Conservation (phyloP, 73 alveolate species). For the Loxodes magnus region DNA sequence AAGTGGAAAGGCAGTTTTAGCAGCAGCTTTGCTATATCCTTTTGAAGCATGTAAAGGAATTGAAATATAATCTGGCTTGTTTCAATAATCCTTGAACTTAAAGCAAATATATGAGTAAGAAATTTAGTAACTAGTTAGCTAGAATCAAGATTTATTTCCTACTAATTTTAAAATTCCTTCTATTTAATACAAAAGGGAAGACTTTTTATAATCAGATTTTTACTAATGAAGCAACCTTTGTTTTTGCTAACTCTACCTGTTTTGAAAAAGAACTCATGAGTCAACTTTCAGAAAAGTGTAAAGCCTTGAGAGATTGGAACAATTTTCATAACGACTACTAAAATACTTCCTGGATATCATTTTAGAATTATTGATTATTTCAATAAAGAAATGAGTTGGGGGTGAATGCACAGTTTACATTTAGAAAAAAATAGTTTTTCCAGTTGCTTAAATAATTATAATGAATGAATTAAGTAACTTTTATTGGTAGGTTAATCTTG, state of each 20-base stretch:
- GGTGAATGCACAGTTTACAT: conserved; percentile 77
- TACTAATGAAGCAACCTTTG: conserved; percentile 68
- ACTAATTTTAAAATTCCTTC: conserved; percentile 22
- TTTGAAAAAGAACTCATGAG: conserved; percentile 62
- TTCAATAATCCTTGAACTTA: conserved; percentile 13
- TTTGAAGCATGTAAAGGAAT: conserved; percentile 73
- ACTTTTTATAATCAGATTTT: conserved; percentile 58
- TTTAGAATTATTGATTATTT: conserved; percentile 56
- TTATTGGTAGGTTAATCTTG: too few species aligned
- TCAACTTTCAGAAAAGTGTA: conserved; percentile 53
- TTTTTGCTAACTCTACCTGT: conserved; percentile 86
- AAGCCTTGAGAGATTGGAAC: conserved; percentile 43
- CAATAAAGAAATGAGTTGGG: conserved; percentile 73
- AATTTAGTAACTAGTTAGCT: conserved; percentile 24
- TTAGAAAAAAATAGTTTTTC: conserved; percentile 55
- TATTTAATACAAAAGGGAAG: conserved; percentile 47
- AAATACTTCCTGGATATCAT: conserved; percentile 44
- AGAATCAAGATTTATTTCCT: conserved; percentile 25
- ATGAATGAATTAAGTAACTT: too few species aligned
- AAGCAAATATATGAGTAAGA: conserved; percentile 13
- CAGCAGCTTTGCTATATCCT: conserved; percentile 59
- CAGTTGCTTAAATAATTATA: too few species aligned
- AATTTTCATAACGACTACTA: conserved; percentile 65
- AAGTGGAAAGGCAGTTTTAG: conserved; percentile 77
- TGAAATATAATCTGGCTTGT: conserved; percentile 50